Percentiles rank a stretch among this genome's conserved stretches.
These are phyloP conservation scores for Escovopsis sp. DNA, from an alignment of 2,329 filamentous ascomycete species.

Conservation along the genomic window DNA sequence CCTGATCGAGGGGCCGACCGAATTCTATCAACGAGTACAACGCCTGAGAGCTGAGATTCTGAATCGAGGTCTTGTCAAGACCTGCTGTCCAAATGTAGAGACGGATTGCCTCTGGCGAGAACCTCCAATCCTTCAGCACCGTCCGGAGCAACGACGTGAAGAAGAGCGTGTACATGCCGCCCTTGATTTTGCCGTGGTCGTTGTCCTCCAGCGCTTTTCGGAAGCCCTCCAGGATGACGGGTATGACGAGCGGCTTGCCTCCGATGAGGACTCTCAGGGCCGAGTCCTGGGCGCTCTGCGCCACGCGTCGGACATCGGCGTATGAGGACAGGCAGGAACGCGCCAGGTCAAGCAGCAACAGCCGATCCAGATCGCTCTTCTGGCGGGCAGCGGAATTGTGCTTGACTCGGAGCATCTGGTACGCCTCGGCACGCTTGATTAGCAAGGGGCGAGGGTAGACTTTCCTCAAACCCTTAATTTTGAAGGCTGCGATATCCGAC, in stretches of 20 bases:
- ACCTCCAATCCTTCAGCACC: constrained; percentile 83
- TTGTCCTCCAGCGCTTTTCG: constrained; percentile 62
- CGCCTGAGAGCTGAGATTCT: constrained; percentile 69
- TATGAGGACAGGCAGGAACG: constrained; percentile 84
- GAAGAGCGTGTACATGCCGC: constrained; percentile 77
- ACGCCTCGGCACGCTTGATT: constrained; percentile 82
- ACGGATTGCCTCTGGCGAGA: constrained; percentile 76
- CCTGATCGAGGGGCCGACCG: constrained; percentile 72
- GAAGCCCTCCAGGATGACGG: constrained; percentile 66
- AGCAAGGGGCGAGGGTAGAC: constrained; percentile 86
- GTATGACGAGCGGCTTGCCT: constrained; percentile 76
- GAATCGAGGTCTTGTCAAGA: constrained; percentile 88
- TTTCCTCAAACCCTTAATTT: constrained; percentile 83
- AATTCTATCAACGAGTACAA: constrained; percentile 84
- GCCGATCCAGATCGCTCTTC: constrained; percentile 81
- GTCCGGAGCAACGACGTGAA: constrained; percentile 84
- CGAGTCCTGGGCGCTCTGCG: constrained; percentile 83
- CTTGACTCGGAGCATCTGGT: constrained; percentile 84
- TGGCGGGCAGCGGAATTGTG: constrained; percentile 82
- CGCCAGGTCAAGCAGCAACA: constrained; percentile 70
- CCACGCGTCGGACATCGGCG: constrained; percentile 87
- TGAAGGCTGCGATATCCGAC: constrained; percentile 82
- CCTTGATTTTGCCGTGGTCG: constrained; percentile 87
- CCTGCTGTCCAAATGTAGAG: constrained; percentile 80
- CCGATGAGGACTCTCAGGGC: constrained; percentile 85